A percentile compares a stretch with the other conserved stretches of the same genome.
Evolutionary conservation across 2,329 filamentous ascomycete genomes (phyloP).

Genomic region (Botrytis aclada): DNA sequence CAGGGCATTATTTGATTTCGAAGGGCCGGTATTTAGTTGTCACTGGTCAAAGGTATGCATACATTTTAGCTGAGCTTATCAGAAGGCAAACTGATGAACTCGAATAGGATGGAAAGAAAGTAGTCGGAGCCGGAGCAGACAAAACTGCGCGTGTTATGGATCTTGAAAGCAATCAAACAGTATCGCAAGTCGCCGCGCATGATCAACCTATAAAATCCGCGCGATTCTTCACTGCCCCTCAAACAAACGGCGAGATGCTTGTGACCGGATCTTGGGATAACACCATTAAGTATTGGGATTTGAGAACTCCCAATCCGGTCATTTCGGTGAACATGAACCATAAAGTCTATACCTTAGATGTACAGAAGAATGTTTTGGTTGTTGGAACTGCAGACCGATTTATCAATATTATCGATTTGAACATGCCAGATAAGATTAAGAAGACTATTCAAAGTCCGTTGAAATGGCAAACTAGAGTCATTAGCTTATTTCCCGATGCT

Average conservation of each 20-base stretch:
- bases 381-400: slow-evolving; percentile 92
- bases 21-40: slow-evolving; percentile 77
- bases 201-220: slow-evolving; percentile 78
- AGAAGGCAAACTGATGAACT: slow-evolving; percentile 19
- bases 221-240: slow-evolving; percentile 69
- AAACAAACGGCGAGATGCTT: slow-evolving; percentile 68
- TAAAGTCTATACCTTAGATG: slow-evolving; percentile 87
- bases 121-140: slow-evolving; percentile 85
- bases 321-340: slow-evolving; percentile 68
- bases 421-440: slow-evolving; percentile 85
- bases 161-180: slow-evolving; percentile 62
- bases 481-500: slow-evolving; percentile 91
- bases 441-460: slow-evolving; percentile 94
- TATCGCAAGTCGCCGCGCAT: slow-evolving; percentile 74
- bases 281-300: slow-evolving; percentile 85
- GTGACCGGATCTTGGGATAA: slow-evolving; percentile 94
- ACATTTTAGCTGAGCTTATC: neutral
- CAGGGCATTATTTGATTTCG: slow-evolving; percentile 82
- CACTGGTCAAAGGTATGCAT: slow-evolving; percentile 82
- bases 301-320: slow-evolving; percentile 63
- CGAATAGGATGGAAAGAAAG: slow-evolving; percentile 78
- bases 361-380: slow-evolving; percentile 82
- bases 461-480: slow-evolving; percentile 96
- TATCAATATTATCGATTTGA: slow-evolving; percentile 91
- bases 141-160: slow-evolving; percentile 89